Evolutionary conservation across 2,329 filamentous ascomycete genomes (phyloP).

Genomic region (Talaromyces sp.): DNA sequence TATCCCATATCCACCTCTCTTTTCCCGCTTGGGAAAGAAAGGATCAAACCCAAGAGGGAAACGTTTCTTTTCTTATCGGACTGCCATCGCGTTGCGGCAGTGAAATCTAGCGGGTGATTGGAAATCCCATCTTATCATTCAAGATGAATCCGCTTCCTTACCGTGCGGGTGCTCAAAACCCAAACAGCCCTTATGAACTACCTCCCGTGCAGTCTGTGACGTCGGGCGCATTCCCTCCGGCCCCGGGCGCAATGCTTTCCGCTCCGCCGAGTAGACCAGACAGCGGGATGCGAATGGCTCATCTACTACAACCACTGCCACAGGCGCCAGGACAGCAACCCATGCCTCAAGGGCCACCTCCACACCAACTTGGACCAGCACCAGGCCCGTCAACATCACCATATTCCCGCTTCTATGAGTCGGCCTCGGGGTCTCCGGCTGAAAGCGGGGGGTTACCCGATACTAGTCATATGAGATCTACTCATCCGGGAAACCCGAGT

Average conservation of each 20-base stretch:
- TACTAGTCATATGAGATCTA: conserved; percentile 34
- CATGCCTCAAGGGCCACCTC: conserved; percentile 1
- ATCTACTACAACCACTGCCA: conserved; percentile 42
- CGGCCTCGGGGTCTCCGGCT: conserved; percentile 42
- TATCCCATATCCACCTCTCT: not conserved
- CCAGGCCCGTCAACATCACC: conserved; percentile 25
- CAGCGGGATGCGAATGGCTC: conserved; percentile 46
- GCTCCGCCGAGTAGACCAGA: conserved; percentile 42
- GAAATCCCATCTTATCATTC: not conserved
- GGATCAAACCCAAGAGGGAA: not conserved
- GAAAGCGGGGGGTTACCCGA: conserved; percentile 42
- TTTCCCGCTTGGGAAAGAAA: not conserved
- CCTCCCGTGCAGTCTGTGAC: conserved; percentile 41
- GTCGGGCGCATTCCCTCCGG: conserved; percentile 31
- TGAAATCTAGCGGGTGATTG: not conserved
- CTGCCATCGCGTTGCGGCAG: too few species aligned
- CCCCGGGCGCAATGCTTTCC: conserved; percentile 35
- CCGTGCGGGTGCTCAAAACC: conserved; percentile 31
- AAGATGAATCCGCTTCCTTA: conserved; percentile 39
- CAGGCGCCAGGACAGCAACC: conserved; percentile 25
- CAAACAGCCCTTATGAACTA: conserved; percentile 34
- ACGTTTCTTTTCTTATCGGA: not conserved
- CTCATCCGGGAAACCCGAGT: conserved; percentile 41
- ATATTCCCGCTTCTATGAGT: conserved; percentile 45
- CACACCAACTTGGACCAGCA: conserved; percentile 10